phyloP scores from a whole-genome alignment of 148 eudicot genomes.

The Diospyros lotus region DNA sequence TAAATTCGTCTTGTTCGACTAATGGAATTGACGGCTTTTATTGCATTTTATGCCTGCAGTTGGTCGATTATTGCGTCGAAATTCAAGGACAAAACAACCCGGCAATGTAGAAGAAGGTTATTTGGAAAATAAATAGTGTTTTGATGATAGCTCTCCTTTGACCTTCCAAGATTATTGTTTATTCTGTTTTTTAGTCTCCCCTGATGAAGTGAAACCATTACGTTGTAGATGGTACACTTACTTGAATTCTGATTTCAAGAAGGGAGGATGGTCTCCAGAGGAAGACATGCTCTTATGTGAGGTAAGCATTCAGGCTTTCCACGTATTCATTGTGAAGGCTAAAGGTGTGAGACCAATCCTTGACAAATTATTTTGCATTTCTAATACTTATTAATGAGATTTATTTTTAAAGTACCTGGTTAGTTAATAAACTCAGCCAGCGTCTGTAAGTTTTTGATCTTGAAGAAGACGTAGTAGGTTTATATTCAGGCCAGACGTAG shows the following conservation, averaged over 20 bases:
- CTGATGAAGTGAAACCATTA: slow-evolving; percentile 12
- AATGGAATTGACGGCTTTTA: slow-evolving; percentile 15
- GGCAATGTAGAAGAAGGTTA: slow-evolving; percentile 97
- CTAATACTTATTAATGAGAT: not conserved
- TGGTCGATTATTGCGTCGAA: slow-evolving; percentile 91
- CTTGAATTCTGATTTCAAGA: slow-evolving; percentile 91
- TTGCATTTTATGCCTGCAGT: slow-evolving; percentile 32
- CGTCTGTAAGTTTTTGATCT: slow-evolving; percentile 3
- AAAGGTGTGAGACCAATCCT: not conserved
- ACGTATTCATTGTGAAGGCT: too few species aligned
- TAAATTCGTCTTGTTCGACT: not conserved
- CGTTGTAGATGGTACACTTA: slow-evolving; percentile 84
- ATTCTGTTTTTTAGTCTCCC: not conserved
- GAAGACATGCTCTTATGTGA: slow-evolving; percentile 95
- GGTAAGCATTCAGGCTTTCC: slow-evolving; percentile 34
- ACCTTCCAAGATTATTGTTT: not conserved
- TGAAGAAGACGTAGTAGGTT: not conserved
- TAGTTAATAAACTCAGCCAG: slow-evolving; percentile 1
- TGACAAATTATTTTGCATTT: not conserved
- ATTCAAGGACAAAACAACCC: slow-evolving; percentile 81
- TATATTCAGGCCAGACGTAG: not conserved
- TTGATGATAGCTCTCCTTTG: slow-evolving; percentile 9
- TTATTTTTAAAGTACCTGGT: not conserved
- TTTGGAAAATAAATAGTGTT: not conserved
- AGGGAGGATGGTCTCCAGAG: slow-evolving; percentile 97